phyloP scores from a whole-genome alignment of 352 stramenopile species.

The Globisporangium cylindrosporum region DNA sequence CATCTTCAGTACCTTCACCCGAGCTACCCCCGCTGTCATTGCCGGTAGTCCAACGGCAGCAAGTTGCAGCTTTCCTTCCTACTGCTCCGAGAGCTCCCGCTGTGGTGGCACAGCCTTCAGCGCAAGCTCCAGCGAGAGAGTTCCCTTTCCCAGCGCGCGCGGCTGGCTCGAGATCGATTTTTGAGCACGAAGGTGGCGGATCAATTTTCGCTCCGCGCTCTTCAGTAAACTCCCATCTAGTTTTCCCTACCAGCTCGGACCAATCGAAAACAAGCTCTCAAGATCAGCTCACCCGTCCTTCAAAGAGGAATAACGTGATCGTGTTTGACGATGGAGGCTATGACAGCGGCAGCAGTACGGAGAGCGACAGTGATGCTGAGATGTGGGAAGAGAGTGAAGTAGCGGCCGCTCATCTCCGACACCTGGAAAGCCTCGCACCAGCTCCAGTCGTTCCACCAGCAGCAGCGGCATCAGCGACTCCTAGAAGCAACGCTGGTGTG shows the following conservation, averaged over 20 bases:
- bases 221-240: neutral
- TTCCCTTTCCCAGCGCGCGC: neutral
- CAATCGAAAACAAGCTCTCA: neutral
- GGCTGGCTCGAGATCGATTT: slow-evolving; percentile 6
- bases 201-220: slow-evolving; percentile 10
- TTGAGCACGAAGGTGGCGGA: neutral
- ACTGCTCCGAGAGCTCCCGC: neutral
- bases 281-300: neutral
- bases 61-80: slow-evolving; percentile 5
- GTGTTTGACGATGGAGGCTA: slow-evolving; percentile 12
- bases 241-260: neutral
- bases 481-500: neutral
- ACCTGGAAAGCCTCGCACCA: slow-evolving; percentile 2
- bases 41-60: neutral
- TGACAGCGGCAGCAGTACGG: slow-evolving; percentile 8
- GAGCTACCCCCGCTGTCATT: neutral
- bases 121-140: neutral
- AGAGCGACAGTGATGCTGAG: slow-evolving; percentile 13
- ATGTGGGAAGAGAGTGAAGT: slow-evolving; percentile 8
- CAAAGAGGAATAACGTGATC: slow-evolving; percentile 1
- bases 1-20: neutral
- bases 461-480: neutral
- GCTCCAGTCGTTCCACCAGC: neutral
- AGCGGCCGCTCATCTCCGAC: slow-evolving; percentile 4
- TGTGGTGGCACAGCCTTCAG: neutral